Evolutionary conservation across 805 yeast genomes (phyloP).

Genomic region (Candida nonsorbophila): DNA sequence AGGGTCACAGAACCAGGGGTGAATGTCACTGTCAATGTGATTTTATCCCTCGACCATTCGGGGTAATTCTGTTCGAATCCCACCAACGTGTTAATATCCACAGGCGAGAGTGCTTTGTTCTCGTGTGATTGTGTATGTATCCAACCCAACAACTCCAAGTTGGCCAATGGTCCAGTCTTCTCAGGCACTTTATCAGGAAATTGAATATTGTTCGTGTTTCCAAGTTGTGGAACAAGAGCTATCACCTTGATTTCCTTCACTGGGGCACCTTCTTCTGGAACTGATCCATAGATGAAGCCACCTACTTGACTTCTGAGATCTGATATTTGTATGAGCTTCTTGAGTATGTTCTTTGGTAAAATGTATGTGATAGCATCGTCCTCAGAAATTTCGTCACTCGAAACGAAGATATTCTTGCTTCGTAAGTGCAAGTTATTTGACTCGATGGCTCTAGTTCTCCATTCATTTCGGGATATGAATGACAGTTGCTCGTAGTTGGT

Average conservation of each 20-base stretch:
- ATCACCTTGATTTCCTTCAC: slow-evolving; percentile 75
- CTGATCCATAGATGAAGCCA: slow-evolving; percentile 73
- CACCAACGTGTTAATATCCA: slow-evolving; percentile 63
- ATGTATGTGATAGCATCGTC: slow-evolving; percentile 60
- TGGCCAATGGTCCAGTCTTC: slow-evolving; percentile 26
- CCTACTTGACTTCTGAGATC: slow-evolving; percentile 82
- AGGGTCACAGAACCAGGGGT: slow-evolving; percentile 83
- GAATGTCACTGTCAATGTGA: slow-evolving; percentile 63
- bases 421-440: slow-evolving; percentile 68
- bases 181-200: slow-evolving; percentile 47
- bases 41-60: slow-evolving; percentile 39
- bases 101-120: slow-evolving; percentile 54
- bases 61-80: slow-evolving; percentile 28
- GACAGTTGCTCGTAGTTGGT: slow-evolving; percentile 80
- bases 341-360: slow-evolving; percentile 75
- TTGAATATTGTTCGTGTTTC: slow-evolving; percentile 60
- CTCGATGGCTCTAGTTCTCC: slow-evolving; percentile 86
- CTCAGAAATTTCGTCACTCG: slow-evolving; percentile 56
- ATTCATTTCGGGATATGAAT: slow-evolving; percentile 80
- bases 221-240: slow-evolving; percentile 85
- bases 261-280: slow-evolving; percentile 65
- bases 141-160: slow-evolving; percentile 84
- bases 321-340: slow-evolving; percentile 71
- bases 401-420: slow-evolving; percentile 64
- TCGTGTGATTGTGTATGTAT: slow-evolving; percentile 84